Evolutionary conservation across 2,329 filamentous ascomycete species (phyloP), one percentile per base, ranked within the genome.

Genomic region (Colletotrichum sp.): DNA sequence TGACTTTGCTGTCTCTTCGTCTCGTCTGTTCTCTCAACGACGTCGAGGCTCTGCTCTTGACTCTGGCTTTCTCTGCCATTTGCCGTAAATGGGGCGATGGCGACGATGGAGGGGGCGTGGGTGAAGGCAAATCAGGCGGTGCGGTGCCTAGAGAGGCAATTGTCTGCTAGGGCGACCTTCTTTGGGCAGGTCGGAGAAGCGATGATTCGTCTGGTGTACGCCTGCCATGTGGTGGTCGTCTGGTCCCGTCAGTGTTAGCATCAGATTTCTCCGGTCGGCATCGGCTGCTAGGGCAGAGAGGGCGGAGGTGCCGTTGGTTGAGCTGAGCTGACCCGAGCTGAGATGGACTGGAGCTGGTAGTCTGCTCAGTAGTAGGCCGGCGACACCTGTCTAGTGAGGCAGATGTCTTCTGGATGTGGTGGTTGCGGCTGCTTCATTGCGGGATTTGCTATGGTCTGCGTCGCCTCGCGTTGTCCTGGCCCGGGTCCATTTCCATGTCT

Each of bases 171-270:
- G 34, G 68, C 36, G 55, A 60, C 49, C 55, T 71, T 28, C 44
- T 16, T 32, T 52, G 39, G 36, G 30, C 28, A 71, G 52, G 49
- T 18, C 34, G 64, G 36, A 34, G 67, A 55, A 36, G 72, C n/a
- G 72, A 72, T 68, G 70, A 75, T 75, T 75, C 72, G 72, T 72
- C 72, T 73, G 69, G 73, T 68, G 49, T 36, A 12, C 44, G 64
- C 15, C 16, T 76, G 69, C 69, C 73, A 73, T 73, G 73, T 64
- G 73, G 44, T 69, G 30, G 69, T 57, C 73, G 44, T 76, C 73
- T 59, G 70, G 69, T 75, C n/a, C 44, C 44, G 44, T 49, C 55
- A 36, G 59, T 49, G 55, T 60, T 63, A 57, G 63, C 26, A 72
- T 34, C 69, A 30, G 55, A 36, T 71, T 55, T 55, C 62, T 55